Evolutionary conservation across 2,329 filamentous ascomycete species (phyloP).

Genomic region (Rutstroemia sydowiana): DNA sequence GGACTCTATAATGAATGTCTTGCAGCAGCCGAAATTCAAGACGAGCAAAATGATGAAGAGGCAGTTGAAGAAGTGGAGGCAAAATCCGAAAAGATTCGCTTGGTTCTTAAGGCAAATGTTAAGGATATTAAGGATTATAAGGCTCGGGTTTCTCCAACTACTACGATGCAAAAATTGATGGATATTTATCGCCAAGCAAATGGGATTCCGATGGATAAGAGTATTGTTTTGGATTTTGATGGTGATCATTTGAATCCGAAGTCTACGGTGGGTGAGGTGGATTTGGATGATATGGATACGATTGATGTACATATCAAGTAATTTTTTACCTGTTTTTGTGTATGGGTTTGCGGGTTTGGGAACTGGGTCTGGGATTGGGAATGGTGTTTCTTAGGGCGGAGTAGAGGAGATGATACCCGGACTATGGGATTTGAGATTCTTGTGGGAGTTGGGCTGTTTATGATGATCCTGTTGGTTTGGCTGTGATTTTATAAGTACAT

Average conservation of each 20-base stretch:
- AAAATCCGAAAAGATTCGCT: conserved; percentile 33
- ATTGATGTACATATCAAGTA: conserved; percentile 53
- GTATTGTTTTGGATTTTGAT: conserved; percentile 63
- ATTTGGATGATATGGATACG: conserved; percentile 67
- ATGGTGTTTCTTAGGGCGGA: too few species aligned
- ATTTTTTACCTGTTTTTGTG: neutral
- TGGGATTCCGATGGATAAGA: conserved; percentile 41
- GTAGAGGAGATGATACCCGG: too few species aligned
- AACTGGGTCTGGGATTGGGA: too few species aligned
- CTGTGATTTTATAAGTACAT: too few species aligned
- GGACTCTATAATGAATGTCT: conserved; percentile 44
- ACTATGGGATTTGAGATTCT: too few species aligned
- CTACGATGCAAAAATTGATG: conserved; percentile 54
- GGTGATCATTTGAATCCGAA: conserved; percentile 62
- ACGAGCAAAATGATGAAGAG: conserved; percentile 18
- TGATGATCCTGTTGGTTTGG: too few species aligned
- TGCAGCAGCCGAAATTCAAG: conserved; percentile 8
- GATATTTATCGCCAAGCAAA: conserved; percentile 51
- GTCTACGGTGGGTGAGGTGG: conserved; percentile 54
- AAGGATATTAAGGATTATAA: conserved; percentile 43
- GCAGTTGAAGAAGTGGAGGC: conserved; percentile 20
- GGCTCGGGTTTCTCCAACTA: conserved; percentile 46
- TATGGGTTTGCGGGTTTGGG: conserved; percentile 10
- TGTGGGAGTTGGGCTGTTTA: too few species aligned
- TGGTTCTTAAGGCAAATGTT: conserved; percentile 44